A percentile compares a stretch with the other conserved stretches of the same genome.
phyloP scores from a whole-genome alignment of 352 stramenopile genomes.

The Phytophthora fragariae region DNA sequence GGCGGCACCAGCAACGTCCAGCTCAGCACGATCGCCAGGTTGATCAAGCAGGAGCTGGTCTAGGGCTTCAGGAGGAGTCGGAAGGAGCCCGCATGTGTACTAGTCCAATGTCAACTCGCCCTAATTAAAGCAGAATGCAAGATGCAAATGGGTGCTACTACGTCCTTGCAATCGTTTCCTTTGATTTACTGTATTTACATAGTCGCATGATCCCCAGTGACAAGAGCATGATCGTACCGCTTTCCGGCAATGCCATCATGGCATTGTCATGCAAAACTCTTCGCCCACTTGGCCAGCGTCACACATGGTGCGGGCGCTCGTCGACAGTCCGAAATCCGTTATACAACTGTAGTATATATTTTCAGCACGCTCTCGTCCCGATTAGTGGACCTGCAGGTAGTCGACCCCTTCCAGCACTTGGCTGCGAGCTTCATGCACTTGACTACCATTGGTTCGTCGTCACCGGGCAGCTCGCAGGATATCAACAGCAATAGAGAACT shows the following conservation, averaged over 20 bases:
- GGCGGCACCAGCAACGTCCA: slow-evolving; percentile 96
- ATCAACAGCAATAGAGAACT: too few species aligned
- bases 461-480: slow-evolving; percentile 18
- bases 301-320: slow-evolving; percentile 23
- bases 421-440: slow-evolving; percentile 38
- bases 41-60: slow-evolving; percentile 75
- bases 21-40: slow-evolving; percentile 88
- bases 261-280: slow-evolving; percentile 69
- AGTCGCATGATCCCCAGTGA: slow-evolving; percentile 65
- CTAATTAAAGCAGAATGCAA: too few species aligned
- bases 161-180: too few species aligned
- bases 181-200: too few species aligned
- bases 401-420: slow-evolving; percentile 51
- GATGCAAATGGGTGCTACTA: too few species aligned
- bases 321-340: slow-evolving; percentile 63
- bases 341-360: slow-evolving; percentile 33
- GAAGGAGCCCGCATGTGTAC: too few species aligned
- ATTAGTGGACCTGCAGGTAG: slow-evolving; percentile 63
- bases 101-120: too few species aligned
- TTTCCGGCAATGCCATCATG: slow-evolving; percentile 50
- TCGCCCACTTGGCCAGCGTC: slow-evolving; percentile 57
- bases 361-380: slow-evolving; percentile 65
- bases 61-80: slow-evolving; percentile 14
- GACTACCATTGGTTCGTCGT: slow-evolving; percentile 31
- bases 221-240: slow-evolving; percentile 59